phyloP scores from a whole-genome alignment of 306 rosid genomes.

The Lathyrus oleraceus region DNA sequence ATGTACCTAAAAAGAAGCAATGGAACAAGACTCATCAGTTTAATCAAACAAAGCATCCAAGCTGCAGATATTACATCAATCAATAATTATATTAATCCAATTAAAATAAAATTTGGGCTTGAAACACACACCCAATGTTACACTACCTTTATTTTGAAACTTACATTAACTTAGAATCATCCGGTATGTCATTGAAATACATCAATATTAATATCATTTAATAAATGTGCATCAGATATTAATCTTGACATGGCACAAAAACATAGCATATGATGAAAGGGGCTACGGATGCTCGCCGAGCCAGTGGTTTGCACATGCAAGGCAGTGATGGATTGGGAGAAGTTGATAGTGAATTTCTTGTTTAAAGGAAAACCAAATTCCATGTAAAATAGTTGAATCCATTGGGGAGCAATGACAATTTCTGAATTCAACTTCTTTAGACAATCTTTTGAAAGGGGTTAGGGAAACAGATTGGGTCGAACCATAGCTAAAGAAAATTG shows the following conservation, averaged over 20 bases:
- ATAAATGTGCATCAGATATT: background rate
- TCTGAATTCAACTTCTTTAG: no score
- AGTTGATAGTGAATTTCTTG: no score
- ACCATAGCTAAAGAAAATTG: no score
- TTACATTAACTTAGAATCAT: no score
- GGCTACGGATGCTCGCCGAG: background rate
- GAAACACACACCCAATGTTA: no score
- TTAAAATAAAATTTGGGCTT: no score
- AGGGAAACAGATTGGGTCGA: background rate
- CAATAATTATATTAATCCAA: background rate
- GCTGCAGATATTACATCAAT: constrained; percentile 3
- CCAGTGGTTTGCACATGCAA: no score
- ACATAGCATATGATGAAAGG: background rate
- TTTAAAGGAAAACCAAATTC: background rate
- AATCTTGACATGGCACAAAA: background rate
- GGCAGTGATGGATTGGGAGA: no score
- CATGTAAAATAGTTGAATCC: background rate
- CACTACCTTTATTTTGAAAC: no score
- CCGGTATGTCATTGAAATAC: no score
- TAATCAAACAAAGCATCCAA: constrained; percentile 14
- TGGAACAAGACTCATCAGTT: constrained; percentile 18
- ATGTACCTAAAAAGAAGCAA: constrained; percentile 61
- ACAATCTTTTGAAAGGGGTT: background rate
- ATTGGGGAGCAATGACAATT: no score
- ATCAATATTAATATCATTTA: no score